Evolutionary conservation across 2,329 filamentous ascomycete species (phyloP), one percentile per base, ranked within the genome.

Genomic region (Cyphellophora europaea): DNA sequence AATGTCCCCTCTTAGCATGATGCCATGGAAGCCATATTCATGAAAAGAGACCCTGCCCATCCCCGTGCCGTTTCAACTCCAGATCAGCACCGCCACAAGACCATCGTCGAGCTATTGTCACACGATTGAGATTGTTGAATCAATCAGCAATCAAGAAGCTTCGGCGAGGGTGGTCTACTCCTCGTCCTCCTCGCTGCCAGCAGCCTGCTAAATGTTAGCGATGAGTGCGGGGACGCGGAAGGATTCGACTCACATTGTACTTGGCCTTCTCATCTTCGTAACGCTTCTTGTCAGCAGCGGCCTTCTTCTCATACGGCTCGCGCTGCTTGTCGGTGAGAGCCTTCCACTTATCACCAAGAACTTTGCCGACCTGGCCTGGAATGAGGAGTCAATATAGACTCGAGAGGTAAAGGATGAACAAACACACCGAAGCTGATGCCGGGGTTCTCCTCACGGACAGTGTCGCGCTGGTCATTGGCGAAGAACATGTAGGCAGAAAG

Each of bases 401-500:
- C n/a, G 28, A n/a, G n/a, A n/a, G n/a, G n/a, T n/a, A n/a, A n/a
- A n/a, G n/a, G n/a, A n/a, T n/a, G n/a, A 30, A 5, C 13, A 17
- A 19, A 59, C 74, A 51, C 74, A 81, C 86, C 91, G 67, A 98
- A 98, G 52, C 82, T 82, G 69, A 96, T 94, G 54, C 88, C 89
- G 25, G 89, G 89, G 75, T 96, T 96, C 67, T 96, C 89, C 62
- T 94, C 87, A 54, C 91, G 86, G 53, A 98, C 91, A 64, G 91
- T 93, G 61, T 96, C 89, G 53, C 91, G 88, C 70, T 95, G 86
- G 69, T 96, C 91, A 59, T 96, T 96, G 77, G 91, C 91, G 63
- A 96, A 98, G 82, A 96, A 96, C 91, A 98, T 98, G 79, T 98
- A 98, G 47, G 91, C 91, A 35, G 91, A 96, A 33, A 98, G 85